Percentiles rank a stretch among this genome's conserved stretches.
These are phyloP conservation scores for Yarrowia hollandica DNA, from an alignment of 805 yeast species.

Conservation along the genomic window DNA sequence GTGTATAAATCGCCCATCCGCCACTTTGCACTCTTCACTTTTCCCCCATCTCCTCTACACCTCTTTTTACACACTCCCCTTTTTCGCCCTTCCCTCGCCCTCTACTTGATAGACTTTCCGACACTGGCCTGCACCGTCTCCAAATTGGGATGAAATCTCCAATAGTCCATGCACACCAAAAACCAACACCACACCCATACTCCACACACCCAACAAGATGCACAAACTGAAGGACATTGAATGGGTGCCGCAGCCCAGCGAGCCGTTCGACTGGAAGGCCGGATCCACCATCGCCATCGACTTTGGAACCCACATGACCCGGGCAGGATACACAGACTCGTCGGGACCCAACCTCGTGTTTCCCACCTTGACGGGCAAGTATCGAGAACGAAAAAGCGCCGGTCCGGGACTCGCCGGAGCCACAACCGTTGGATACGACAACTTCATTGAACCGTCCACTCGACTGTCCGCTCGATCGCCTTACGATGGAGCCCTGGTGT, in stretches of 20 bases:
- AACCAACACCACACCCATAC: neutral
- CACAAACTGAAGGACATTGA: slow-evolving; percentile 21
- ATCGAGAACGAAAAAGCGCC: slow-evolving; percentile 72
- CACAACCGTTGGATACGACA: slow-evolving; percentile 82
- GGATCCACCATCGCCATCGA: slow-evolving; percentile 85
- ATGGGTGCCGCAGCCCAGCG: slow-evolving; percentile 46
- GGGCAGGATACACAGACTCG: slow-evolving; percentile 43
- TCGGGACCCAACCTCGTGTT: slow-evolving; percentile 56
- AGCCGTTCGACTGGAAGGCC: slow-evolving; percentile 49
- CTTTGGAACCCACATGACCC: slow-evolving; percentile 62
- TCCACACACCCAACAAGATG: neutral
- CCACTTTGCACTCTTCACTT: too few species aligned
- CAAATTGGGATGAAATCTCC: too few species aligned
- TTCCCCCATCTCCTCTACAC: too few species aligned
- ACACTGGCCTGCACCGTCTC: too few species aligned
- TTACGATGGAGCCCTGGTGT: slow-evolving; percentile 79
- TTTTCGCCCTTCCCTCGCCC: too few species aligned
- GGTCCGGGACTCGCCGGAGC: slow-evolving; percentile 46
- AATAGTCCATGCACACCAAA: neutral
- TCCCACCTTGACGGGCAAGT: slow-evolving; percentile 68
- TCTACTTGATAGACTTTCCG: too few species aligned
- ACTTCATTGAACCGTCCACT: slow-evolving; percentile 65
- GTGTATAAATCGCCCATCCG: too few species aligned
- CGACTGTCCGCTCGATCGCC: slow-evolving; percentile 73
- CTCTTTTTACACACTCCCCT: too few species aligned